These are phyloP conservation scores for Russula sp. DNA, from an alignment of 768 basidiomycete species.

Conservation along the genomic window DNA sequence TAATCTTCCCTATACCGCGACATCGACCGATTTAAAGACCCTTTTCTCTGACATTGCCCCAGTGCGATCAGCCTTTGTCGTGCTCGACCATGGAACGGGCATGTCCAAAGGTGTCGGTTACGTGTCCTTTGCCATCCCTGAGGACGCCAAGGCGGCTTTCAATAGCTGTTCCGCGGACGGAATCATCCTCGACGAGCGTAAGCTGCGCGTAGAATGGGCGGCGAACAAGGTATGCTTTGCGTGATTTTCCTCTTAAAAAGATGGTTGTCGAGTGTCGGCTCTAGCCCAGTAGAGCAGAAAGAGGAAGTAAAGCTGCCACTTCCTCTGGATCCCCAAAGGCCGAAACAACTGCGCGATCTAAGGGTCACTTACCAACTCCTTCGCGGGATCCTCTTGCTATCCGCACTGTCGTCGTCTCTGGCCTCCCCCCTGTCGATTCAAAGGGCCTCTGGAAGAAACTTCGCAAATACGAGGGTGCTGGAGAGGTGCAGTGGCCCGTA, in stretches of 20 bases:
- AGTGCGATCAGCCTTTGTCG: conserved; percentile 89
- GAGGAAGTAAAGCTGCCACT: neutral
- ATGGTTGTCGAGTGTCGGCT: conserved; percentile 10
- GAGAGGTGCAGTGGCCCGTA: conserved; percentile 67
- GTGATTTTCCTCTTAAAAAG: neutral
- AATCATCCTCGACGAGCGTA: conserved; percentile 60
- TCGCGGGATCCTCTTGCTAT: conserved; percentile 75
- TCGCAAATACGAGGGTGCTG: conserved; percentile 71
- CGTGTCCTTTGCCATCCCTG: conserved; percentile 82
- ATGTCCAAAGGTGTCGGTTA: conserved; percentile 95
- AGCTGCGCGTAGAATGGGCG: conserved; percentile 74
- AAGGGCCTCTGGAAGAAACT: conserved; percentile 81
- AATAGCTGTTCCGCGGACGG: conserved; percentile 59
- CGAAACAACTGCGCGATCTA: conserved; percentile 35
- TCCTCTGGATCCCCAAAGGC: neutral
- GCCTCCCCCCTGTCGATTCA: conserved; percentile 60
- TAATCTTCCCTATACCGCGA: conserved; percentile 85
- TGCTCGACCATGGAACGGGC: conserved; percentile 67
- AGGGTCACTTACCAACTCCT: conserved; percentile 26
- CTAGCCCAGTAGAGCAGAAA: conserved; percentile 19
- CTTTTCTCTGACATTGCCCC: conserved; percentile 95
- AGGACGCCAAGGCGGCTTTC: conserved; percentile 78
- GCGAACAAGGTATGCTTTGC: conserved; percentile 55
- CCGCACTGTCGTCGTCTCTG: conserved; percentile 72
- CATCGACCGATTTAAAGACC: conserved; percentile 85